Conservation (phyloP, 306 rosid species). For the Acacia confusa region DNA sequence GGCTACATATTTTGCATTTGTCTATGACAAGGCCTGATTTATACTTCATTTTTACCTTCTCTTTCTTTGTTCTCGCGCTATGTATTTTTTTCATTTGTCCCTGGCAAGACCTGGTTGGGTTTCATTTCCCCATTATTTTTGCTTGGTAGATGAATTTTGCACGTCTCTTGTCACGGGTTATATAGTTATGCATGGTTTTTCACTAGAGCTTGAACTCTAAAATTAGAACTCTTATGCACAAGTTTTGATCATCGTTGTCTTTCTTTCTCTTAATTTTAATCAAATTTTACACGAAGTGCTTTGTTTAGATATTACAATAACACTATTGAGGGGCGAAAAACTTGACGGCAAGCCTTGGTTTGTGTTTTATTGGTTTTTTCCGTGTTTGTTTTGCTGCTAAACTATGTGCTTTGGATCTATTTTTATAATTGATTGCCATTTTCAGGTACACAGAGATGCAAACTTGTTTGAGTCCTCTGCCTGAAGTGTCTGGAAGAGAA, state of each 20-base stretch:
- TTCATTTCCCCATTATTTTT: background rate
- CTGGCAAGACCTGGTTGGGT: background rate
- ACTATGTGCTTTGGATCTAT: background rate
- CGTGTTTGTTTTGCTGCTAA: no score
- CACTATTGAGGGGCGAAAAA: no score
- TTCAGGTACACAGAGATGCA: constrained; percentile 69
- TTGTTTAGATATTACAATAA: background rate
- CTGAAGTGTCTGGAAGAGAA: constrained; percentile 50
- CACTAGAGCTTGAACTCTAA: background rate
- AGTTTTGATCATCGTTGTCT: background rate
- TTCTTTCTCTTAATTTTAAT: background rate
- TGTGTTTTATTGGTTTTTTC: no score
- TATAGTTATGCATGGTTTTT: background rate
- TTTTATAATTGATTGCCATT: background rate
- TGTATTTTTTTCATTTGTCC: background rate
- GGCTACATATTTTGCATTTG: background rate
- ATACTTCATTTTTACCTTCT: background rate
- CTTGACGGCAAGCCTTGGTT: no score
- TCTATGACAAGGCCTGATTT: background rate
- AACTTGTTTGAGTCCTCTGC: constrained; percentile 65
- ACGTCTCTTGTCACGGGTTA: background rate
- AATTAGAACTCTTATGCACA: background rate
- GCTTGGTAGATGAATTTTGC: background rate
- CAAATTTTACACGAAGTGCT: background rate
- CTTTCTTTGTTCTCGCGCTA: background rate